Evolutionary conservation across 148 eudicot genomes (phyloP).

Genomic region (Rhododendron williamsianum): DNA sequence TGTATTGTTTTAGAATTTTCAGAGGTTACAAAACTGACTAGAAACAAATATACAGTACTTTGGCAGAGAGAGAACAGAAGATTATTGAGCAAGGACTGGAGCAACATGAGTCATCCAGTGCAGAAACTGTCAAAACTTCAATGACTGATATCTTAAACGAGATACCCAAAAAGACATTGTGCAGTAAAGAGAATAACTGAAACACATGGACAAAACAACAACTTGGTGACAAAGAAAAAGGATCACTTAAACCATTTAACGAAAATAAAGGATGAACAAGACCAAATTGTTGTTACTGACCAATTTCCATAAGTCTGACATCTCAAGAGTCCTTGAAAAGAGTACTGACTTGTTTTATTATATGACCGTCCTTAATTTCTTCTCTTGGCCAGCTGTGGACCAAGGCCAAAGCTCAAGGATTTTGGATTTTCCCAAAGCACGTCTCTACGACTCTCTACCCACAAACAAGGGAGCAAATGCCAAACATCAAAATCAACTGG

Average conservation of each 20-base stretch:
- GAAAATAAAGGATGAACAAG: neutral
- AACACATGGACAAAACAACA: neutral
- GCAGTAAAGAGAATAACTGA: too few species aligned
- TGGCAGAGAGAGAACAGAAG: neutral
- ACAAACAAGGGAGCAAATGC: neutral
- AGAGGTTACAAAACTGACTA: neutral
- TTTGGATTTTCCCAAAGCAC: neutral
- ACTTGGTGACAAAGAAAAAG: neutral
- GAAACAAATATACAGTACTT: neutral
- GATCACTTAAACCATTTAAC: neutral
- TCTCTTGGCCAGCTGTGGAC: neutral
- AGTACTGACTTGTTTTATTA: neutral
- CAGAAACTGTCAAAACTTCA: neutral
- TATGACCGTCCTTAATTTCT: neutral
- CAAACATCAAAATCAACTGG: neutral
- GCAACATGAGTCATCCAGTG: neutral
- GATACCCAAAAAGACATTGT: neutral
- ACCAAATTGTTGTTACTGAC: neutral
- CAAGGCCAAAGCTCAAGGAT: neutral
- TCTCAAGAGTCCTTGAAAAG: neutral
- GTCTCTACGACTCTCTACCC: neutral
- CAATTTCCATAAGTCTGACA: neutral
- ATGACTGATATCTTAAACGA: neutral
- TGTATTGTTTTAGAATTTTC: neutral
- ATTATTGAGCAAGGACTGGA: neutral